Evolutionary conservation across 1,284 basidiomycete species (phyloP).

Genomic region (Irpex lacteus): DNA sequence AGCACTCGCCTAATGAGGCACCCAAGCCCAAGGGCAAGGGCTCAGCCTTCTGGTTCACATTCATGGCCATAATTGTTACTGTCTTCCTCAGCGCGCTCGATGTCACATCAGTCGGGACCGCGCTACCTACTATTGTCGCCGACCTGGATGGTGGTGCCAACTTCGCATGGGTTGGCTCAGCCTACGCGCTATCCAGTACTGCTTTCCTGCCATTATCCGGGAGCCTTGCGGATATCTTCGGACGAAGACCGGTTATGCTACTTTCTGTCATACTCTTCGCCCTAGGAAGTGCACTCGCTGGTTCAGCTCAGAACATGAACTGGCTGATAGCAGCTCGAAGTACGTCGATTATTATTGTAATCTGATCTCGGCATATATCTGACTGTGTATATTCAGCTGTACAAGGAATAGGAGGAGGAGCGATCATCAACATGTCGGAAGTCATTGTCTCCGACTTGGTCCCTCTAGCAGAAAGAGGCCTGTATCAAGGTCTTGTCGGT

Average conservation of each 20-base stretch:
- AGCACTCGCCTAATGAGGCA: neutral
- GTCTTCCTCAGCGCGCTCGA: conserved; percentile 26
- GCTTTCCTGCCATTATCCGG: conserved; percentile 26
- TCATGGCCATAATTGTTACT: conserved; percentile 19
- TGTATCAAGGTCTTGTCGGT: conserved; percentile 32
- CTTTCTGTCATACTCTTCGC: conserved; percentile 18
- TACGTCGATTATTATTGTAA: conserved; percentile 1
- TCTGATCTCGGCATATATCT: neutral
- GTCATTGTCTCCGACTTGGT: conserved; percentile 38
- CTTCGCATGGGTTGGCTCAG: conserved; percentile 26
- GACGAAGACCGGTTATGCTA: conserved; percentile 24
- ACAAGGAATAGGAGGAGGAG: conserved; percentile 40
- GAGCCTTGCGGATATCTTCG: conserved; percentile 24
- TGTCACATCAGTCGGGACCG: conserved; percentile 23
- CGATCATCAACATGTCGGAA: conserved; percentile 30
- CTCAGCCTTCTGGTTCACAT: conserved; percentile 23
- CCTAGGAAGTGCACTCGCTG: conserved; percentile 15
- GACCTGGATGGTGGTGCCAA: conserved; percentile 25
- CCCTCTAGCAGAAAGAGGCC: conserved; percentile 35
- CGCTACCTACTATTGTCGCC: conserved; percentile 25
- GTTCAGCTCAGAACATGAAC: conserved; percentile 18
- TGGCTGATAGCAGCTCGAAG: conserved; percentile 17
- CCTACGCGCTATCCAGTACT: conserved; percentile 23
- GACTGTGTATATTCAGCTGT: conserved; percentile 20
- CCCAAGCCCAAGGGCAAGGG: conserved; percentile 8